Percentiles rank a stretch among this genome's conserved stretches.
Conservation (phyloP, 192 early-diverging fungal species). For the Coemansia sp. region DNA sequence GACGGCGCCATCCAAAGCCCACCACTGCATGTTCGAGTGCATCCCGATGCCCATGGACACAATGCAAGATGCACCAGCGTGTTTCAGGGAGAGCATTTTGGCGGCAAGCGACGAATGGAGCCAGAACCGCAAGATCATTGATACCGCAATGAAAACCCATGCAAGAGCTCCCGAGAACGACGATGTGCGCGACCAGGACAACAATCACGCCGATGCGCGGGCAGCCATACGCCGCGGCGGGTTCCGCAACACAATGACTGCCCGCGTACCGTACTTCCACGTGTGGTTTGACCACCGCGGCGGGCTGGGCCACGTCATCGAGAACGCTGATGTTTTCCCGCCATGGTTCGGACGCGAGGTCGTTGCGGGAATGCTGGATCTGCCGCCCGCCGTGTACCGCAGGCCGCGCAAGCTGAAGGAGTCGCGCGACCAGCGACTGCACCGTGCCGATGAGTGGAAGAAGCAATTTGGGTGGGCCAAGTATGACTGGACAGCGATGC, state of each 20-base stretch:
- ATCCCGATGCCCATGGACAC: slow-evolving; percentile 82
- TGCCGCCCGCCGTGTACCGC: slow-evolving; percentile 73
- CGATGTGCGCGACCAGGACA: slow-evolving; percentile 34
- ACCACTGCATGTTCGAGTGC: slow-evolving; percentile 87
- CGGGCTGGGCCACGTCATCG: slow-evolving; percentile 95
- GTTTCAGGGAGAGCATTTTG: slow-evolving; percentile 85
- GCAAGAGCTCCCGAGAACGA: slow-evolving; percentile 15
- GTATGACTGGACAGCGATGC: slow-evolving; percentile 80
- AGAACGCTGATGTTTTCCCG: slow-evolving; percentile 74
- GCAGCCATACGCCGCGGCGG: slow-evolving; percentile 56
- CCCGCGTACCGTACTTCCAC: slow-evolving; percentile 93
- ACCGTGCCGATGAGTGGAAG: slow-evolving; percentile 59
- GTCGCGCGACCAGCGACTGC: slow-evolving; percentile 49
- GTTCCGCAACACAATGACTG: slow-evolving; percentile 68
- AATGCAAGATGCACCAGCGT: slow-evolving; percentile 75
- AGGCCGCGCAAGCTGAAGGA: slow-evolving; percentile 59
- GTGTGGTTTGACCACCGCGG: slow-evolving; percentile 91
- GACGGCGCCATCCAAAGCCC: slow-evolving; percentile 61
- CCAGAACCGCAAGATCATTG: slow-evolving; percentile 74
- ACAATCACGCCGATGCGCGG: slow-evolving; percentile 24
- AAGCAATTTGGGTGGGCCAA: slow-evolving; percentile 64
- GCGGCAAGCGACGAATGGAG: slow-evolving; percentile 84
- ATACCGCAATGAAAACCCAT: slow-evolving; percentile 63
- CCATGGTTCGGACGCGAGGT: slow-evolving; percentile 89
- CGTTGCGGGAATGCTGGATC: slow-evolving; percentile 77